A percentile compares a stretch with the other conserved stretches of the same genome.
Conservation (phyloP, 306 rosid genomes). For the Dalbergia oliveri region DNA sequence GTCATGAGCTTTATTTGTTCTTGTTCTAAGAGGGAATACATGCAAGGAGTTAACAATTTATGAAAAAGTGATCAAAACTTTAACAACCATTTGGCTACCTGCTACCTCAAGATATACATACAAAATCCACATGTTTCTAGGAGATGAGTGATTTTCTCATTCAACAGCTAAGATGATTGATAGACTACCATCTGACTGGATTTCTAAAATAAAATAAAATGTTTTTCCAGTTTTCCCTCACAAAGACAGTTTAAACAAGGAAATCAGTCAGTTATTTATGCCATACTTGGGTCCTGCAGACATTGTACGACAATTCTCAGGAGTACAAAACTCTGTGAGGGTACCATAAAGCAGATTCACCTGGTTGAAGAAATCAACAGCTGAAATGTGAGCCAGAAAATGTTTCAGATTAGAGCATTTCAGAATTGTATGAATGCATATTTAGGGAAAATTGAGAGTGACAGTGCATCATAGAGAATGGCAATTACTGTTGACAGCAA, state of each 20-base stretch:
- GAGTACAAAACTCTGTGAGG: conserved; percentile 97
- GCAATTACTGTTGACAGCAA: conserved; percentile 93
- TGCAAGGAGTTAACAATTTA: conserved; percentile 19
- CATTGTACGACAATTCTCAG: conserved; percentile 98
- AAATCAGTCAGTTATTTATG: conserved; percentile 32
- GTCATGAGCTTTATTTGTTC: background rate
- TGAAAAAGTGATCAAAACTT: conserved; percentile 16
- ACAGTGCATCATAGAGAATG: conserved; percentile 44
- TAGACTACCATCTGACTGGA: conserved; percentile 26
- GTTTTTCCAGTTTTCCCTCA: background rate
- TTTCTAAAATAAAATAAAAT: conserved; percentile 17
- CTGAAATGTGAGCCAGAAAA: conserved; percentile 57
- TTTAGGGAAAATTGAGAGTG: conserved; percentile 38
- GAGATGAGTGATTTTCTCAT: conserved; percentile 30
- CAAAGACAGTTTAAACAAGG: too few species aligned
- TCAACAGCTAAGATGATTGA: conserved; percentile 37
- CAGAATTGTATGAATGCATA: conserved; percentile 43
- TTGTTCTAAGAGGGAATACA: conserved; percentile 24
- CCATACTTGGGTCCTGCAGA: conserved; percentile 99
- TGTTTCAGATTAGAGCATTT: conserved; percentile 46
- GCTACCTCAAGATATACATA: conserved; percentile 20
- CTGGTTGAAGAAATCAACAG: conserved; percentile 99
- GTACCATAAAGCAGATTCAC: conserved; percentile 98
- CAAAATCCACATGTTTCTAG: conserved; percentile 9
- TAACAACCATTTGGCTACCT: conserved; percentile 20